Conservation (phyloP, 352 stramenopile species). For the Pythium oligandrum region DNA sequence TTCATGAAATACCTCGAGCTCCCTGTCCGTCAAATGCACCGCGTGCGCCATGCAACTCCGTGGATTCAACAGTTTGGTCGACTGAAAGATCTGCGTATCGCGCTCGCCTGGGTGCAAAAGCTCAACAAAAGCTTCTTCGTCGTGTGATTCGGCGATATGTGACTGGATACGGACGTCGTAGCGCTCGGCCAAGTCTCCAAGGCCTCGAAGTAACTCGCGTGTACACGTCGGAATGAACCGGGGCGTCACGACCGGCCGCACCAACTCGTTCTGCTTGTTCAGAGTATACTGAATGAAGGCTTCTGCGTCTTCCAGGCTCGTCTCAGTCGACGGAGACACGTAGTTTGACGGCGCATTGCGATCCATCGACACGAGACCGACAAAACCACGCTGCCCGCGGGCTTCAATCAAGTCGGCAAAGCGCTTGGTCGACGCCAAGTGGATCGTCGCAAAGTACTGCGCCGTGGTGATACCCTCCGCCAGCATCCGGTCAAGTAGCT, state of each 20-base stretch:
- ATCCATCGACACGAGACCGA: slow-evolving; percentile 92
- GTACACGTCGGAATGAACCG: slow-evolving; percentile 90
- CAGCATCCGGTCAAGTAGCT: slow-evolving; percentile 70
- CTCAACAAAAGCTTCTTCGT: slow-evolving; percentile 81
- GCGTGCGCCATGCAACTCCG: slow-evolving; percentile 85
- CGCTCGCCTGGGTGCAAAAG: slow-evolving; percentile 51
- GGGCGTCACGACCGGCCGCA: slow-evolving; percentile 82
- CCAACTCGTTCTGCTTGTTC: slow-evolving; percentile 35
- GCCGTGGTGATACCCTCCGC: slow-evolving; percentile 82
- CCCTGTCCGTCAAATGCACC: slow-evolving; percentile 63
- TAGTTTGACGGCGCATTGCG: slow-evolving; percentile 75
- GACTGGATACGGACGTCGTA: slow-evolving; percentile 81
- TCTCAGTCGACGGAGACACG: slow-evolving; percentile 47
- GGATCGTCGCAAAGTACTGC: slow-evolving; percentile 89
- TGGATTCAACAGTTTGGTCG: slow-evolving; percentile 54
- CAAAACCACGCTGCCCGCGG: slow-evolving; percentile 72
- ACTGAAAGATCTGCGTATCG: slow-evolving; percentile 72
- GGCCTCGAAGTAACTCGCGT: slow-evolving; percentile 54
- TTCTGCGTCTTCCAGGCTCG: slow-evolving; percentile 61
- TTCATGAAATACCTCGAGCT: slow-evolving; percentile 48
- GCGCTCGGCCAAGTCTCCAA: slow-evolving; percentile 62
- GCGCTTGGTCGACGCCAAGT: slow-evolving; percentile 69
- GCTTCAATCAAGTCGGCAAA: slow-evolving; percentile 67
- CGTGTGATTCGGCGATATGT: slow-evolving; percentile 80
- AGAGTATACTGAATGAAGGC: slow-evolving; percentile 67